Conservation (phyloP, 352 stramenopile genomes). For the Phytophthora cryptogea region DNA sequence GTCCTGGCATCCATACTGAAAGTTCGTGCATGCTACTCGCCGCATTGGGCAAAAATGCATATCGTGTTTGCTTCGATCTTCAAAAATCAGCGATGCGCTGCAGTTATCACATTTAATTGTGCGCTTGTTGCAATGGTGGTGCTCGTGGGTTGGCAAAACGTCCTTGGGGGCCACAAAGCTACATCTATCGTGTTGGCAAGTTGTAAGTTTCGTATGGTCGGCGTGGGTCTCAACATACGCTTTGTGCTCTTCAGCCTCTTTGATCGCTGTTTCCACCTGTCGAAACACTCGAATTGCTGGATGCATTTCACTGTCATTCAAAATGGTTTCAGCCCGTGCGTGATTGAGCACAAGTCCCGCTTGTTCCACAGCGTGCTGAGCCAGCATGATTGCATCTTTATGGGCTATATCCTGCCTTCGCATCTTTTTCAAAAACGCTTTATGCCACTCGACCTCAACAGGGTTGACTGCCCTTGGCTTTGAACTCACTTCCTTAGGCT, state of each 20-base stretch:
- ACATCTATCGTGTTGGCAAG: constrained; percentile 53
- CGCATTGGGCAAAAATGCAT: constrained; percentile 38
- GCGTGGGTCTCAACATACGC: constrained; percentile 56
- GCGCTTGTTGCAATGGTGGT: constrained; percentile 59
- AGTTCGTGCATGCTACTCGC: constrained; percentile 51
- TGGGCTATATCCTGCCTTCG: constrained; percentile 33
- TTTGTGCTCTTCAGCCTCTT: constrained; percentile 51
- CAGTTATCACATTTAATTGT: constrained; percentile 62
- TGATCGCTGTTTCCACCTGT: constrained; percentile 40
- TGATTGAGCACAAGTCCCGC: constrained; percentile 26
- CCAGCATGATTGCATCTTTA: constrained; percentile 42
- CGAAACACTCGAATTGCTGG: constrained; percentile 35
- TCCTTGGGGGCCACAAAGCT: constrained; percentile 56
- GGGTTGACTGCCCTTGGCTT: constrained; percentile 9
- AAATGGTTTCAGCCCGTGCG: constrained; percentile 24
- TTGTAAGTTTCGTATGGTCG: constrained; percentile 41
- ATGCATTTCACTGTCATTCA: constrained; percentile 19
- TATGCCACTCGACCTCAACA: constrained; percentile 58
- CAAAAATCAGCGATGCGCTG: constrained; percentile 35
- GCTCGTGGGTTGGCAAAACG: constrained; percentile 59
- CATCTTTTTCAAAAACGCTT: constrained; percentile 50
- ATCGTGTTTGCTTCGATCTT: constrained; percentile 43
- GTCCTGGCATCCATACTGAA: constrained; percentile 56
- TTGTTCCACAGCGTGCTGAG: constrained; percentile 21
- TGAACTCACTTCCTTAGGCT: background rate